Conservation (phyloP, 2,329 filamentous ascomycete genomes). For the Tolypocladium amazonense region DNA sequence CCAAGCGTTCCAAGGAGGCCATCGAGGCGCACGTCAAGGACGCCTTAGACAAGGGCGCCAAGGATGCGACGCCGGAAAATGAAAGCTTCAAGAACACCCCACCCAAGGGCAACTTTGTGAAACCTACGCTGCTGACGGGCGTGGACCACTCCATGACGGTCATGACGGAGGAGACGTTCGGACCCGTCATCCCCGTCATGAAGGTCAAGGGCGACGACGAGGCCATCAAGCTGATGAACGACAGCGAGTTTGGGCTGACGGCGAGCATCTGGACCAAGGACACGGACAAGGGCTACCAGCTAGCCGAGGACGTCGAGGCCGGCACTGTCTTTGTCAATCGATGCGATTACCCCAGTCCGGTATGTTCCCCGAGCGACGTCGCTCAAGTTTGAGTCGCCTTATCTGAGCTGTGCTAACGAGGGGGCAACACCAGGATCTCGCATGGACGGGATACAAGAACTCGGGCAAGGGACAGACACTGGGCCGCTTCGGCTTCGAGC, state of each 20-base stretch:
- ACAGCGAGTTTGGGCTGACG: conserved; percentile 86
- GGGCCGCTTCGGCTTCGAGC: conserved; percentile 84
- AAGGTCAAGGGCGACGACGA: conserved; percentile 73
- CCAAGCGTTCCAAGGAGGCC: conserved; percentile 62
- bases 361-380: conserved; percentile 36
- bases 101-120: conserved; percentile 76
- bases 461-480: conserved; percentile 87
- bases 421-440: conserved; percentile 55
- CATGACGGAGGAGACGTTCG: conserved; percentile 93
- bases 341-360: conserved; percentile 83
- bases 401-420: conserved; percentile 1
- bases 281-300: conserved; percentile 58
- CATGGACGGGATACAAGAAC: conserved; percentile 98
- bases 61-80: conserved; percentile 75
- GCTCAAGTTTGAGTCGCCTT: background rate
- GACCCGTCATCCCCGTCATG: conserved; percentile 84
- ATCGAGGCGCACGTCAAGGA: conserved; percentile 75
- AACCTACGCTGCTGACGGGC: conserved; percentile 69
- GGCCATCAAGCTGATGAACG: conserved; percentile 81
- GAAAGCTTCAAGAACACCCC: conserved; percentile 63
- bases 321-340: conserved; percentile 95
- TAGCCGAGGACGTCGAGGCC: conserved; percentile 75
- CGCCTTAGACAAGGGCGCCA: conserved; percentile 73
- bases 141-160: conserved; percentile 77
- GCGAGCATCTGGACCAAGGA: conserved; percentile 98